These are phyloP conservation scores for Calonectria hawksworthii DNA, from an alignment of 2,329 filamentous ascomycete species.

Conservation along the genomic window DNA sequence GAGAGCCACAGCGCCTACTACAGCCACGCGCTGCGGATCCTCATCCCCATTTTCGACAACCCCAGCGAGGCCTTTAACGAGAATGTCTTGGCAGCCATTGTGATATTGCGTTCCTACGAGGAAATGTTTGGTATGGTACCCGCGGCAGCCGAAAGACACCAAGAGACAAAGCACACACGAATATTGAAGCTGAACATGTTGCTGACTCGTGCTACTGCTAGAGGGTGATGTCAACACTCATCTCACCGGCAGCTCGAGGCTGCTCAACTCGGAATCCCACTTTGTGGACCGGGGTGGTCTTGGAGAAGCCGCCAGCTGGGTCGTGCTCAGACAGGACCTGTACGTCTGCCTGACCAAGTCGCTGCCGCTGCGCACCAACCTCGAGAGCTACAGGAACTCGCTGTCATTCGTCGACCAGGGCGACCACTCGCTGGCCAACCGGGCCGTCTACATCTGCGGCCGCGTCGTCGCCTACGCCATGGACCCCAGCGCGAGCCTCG, in stretches of 20 bases:
- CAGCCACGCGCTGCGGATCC: conserved; percentile 55
- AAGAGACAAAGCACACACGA: too few relatives aligned
- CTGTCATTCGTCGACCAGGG: conserved; percentile 39
- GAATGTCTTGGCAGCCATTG: conserved; percentile 55
- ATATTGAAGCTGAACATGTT: background rate
- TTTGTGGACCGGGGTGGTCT: conserved; percentile 50
- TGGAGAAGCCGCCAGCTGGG: conserved; percentile 61
- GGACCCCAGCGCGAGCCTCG: conserved; percentile 47
- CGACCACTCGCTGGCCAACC: conserved; percentile 46
- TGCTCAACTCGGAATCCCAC: conserved; percentile 46
- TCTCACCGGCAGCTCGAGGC: conserved; percentile 43
- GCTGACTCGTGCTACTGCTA: conserved; percentile 20
- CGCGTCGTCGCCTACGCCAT: conserved; percentile 51
- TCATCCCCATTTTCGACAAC: conserved; percentile 54
- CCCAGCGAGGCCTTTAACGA: conserved; percentile 52
- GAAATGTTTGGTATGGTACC: conserved; percentile 53
- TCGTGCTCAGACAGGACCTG: conserved; percentile 63
- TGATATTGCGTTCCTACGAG: conserved; percentile 56
- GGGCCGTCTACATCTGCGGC: conserved; percentile 44
- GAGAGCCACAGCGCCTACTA: conserved; percentile 57
- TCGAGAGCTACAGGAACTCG: conserved; percentile 51
- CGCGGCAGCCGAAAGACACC: background rate
- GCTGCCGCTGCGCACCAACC: conserved; percentile 51
- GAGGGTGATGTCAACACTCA: conserved; percentile 46
- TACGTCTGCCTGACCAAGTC: conserved; percentile 60